Percentiles rank a stretch among this genome's conserved stretches.
Evolutionary conservation across 139 green algal genomes (phyloP).

Genomic region (Chloropicon primus): DNA sequence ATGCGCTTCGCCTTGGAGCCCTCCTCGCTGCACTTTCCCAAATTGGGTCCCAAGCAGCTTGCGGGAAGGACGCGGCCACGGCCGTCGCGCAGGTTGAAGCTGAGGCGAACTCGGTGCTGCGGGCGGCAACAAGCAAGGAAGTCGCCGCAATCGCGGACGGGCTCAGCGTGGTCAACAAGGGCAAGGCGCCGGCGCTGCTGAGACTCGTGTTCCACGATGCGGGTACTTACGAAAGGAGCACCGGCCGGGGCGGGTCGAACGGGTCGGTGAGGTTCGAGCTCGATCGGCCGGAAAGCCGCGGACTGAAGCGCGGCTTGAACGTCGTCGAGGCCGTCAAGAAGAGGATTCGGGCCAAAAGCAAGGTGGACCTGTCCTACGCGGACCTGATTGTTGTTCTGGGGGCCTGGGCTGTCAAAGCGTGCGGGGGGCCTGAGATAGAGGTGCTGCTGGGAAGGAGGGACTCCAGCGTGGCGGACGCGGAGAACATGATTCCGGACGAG

Average conservation of each 20-base stretch:
- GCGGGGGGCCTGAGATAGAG: constrained; percentile 47
- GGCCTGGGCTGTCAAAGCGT: constrained; percentile 44
- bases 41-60: no score
- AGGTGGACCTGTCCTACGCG: constrained; percentile 34
- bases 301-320: constrained; percentile 63
- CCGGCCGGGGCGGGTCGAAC: constrained; percentile 59
- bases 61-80: no score
- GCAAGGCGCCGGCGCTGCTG: constrained; percentile 53
- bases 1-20: no score
- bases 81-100: no score
- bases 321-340: constrained; percentile 29
- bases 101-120: no score
- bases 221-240: constrained; percentile 37
- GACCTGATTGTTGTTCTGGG: constrained; percentile 67
- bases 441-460: background rate
- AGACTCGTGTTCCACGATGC: constrained; percentile 78
- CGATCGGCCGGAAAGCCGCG: constrained; percentile 66
- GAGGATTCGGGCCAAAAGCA: constrained; percentile 41
- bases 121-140: background rate
- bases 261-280: constrained; percentile 69
- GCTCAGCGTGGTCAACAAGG: constrained; percentile 1
- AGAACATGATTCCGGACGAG: constrained; percentile 49
- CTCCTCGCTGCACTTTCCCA: no score
- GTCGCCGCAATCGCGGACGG: background rate
- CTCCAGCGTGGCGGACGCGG: constrained; percentile 36